Base-by-base conservation (phyloP, 768 basidiomycete genomes). In the Chalciporus chontae region DNA sequence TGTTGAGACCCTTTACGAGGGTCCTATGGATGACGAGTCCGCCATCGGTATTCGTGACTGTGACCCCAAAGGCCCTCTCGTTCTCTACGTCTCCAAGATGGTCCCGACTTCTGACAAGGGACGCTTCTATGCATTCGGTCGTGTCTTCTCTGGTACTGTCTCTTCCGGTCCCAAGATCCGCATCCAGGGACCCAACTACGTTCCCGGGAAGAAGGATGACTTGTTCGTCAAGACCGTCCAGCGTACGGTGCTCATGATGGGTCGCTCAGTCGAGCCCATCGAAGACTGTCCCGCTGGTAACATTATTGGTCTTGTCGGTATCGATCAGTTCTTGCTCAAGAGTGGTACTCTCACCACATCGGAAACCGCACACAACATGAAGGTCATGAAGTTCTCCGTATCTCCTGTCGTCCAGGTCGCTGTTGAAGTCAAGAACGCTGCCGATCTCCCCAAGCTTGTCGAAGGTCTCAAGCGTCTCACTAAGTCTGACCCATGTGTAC, bases 381-480 rank as follows among this genome's bases (percentile, higher is more conserved):
- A 78, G 77, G 94, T 99, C 73, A 99, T 99, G 96, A 92, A 89
- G 77, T 97, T 97, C 83, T 98, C 94, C 71, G 96, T 99, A 49
- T 98, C 96, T 26, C 96, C 96, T 60, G 96, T 99, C 78, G 96
- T 99, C 40, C 96, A 85, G 70, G 93, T 98, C 66, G 92, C 96
- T 58, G 96, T 99, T 62, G 96, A 99, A 73, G 96, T 98, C 73
- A 98, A 98, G 87, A 99, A 98, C 72, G 93, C 96, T 51, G 83
- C 91, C 52, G 96, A 99, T 81, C 81, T 99, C 41, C 96, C 96
- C 67, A 99, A 99, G 77, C 89, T 99, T 58, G 96, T 98, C 55
- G 96, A 99, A 81, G 96, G 96, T 78, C 89, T 99, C 63, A 99
- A 99, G 78, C 96, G 96, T 80, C 83, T 99, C 49, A 96, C 96